phyloP scores from a whole-genome alignment of 2,329 filamentous ascomycete species.

The Sclerotinia trifoliorum region DNA sequence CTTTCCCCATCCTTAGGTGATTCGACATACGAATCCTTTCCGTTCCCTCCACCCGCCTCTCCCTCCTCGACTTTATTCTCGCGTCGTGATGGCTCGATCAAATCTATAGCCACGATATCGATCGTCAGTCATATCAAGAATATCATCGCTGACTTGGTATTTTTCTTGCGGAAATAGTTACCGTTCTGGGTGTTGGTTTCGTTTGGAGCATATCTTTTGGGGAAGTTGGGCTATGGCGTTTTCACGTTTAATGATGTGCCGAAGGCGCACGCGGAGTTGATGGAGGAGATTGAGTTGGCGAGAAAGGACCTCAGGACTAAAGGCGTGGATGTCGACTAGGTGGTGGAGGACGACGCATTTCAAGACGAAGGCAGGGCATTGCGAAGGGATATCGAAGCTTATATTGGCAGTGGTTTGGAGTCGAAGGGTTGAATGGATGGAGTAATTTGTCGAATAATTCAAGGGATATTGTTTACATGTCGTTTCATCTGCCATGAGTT shows the following conservation, averaged over 20 bases:
- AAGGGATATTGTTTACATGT: conserved; percentile 8
- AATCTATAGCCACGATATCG: conserved; percentile 16
- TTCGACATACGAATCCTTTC: conserved; percentile 22
- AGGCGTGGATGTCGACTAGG: conserved; percentile 60
- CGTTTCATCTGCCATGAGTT: not conserved
- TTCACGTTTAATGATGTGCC: conserved; percentile 97
- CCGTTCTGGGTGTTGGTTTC: conserved; percentile 91
- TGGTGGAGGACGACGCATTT: not conserved
- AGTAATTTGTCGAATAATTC: conserved; percentile 19
- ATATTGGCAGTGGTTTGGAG: not conserved
- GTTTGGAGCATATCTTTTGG: conserved; percentile 88
- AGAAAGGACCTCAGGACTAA: conserved; percentile 69
- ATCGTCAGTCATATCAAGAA: conserved; percentile 20
- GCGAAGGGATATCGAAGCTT: conserved; percentile 1
- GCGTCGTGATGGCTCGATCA: conserved; percentile 16
- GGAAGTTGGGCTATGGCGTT: conserved; percentile 87
- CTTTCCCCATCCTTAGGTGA: not conserved
- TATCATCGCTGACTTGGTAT: conserved; percentile 18
- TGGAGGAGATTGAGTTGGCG: conserved; percentile 77
- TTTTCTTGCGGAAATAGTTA: conserved; percentile 54
- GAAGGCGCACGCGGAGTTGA: conserved; percentile 83
- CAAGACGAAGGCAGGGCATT: not conserved
- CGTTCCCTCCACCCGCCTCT: conserved; percentile 16
- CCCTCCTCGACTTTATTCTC: conserved; percentile 19
- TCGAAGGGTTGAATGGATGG: conserved; percentile 2